phyloP scores from a whole-genome alignment of 371 early-diverging fungal species.

The Phascolomyces articulosus region DNA sequence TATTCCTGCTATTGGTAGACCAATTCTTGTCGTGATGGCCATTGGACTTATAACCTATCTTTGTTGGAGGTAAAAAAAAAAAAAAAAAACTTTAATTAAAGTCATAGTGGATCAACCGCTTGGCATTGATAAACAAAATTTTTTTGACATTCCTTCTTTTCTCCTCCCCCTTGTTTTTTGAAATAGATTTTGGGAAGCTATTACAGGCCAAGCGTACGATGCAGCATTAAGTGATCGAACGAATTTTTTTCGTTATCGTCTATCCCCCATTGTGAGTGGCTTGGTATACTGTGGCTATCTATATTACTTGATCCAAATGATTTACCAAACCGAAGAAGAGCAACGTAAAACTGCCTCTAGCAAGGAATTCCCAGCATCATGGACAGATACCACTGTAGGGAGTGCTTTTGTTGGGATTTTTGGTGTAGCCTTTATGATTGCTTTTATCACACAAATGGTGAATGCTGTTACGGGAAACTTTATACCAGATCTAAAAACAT shows the following conservation, averaged over 20 bases:
- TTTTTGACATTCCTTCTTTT: too few species aligned
- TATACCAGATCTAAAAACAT: slow-evolving; percentile 38
- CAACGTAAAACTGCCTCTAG: slow-evolving; percentile 40
- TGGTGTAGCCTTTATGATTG: slow-evolving; percentile 49
- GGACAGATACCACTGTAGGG: slow-evolving; percentile 33
- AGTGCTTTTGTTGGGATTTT: slow-evolving; percentile 40
- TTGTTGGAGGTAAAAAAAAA: slow-evolving; percentile 38
- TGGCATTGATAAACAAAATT: too few species aligned
- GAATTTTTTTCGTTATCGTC: slow-evolving; percentile 50
- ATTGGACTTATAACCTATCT: slow-evolving; percentile 47
- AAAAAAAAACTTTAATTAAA: neutral
- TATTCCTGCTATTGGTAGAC: slow-evolving; percentile 39
- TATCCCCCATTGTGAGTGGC: slow-evolving; percentile 52
- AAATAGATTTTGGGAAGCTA: slow-evolving; percentile 50
- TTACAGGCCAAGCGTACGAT: slow-evolving; percentile 49
- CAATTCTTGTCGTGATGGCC: slow-evolving; percentile 45
- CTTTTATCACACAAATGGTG: slow-evolving; percentile 44
- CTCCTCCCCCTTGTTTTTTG: too few species aligned
- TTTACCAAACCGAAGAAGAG: slow-evolving; percentile 39
- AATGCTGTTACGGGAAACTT: slow-evolving; percentile 46
- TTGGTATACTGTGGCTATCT: slow-evolving; percentile 44
- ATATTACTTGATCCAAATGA: slow-evolving; percentile 49
- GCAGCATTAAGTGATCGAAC: slow-evolving; percentile 35
- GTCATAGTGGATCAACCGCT: too few species aligned
- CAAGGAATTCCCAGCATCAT: slow-evolving; percentile 44